Base-by-base conservation (phyloP, 2,329 filamentous ascomycete genomes). In the Epichloe uncinata region DNA sequence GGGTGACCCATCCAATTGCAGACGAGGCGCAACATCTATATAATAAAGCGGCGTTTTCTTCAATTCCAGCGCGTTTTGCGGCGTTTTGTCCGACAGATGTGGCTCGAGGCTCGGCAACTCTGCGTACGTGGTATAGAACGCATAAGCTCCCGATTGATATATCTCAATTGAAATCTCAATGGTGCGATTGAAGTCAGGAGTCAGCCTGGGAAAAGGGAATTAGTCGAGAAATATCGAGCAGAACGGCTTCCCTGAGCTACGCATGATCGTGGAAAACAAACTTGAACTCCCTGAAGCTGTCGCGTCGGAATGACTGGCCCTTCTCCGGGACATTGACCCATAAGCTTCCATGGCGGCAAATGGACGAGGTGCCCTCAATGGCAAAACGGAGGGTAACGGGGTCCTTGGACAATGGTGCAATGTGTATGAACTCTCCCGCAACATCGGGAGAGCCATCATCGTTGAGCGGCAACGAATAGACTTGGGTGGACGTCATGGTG, bases 261-360 rank as follows among this genome's bases (percentile, higher is more conserved):
- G 50, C 5, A 41, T 15, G 20, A 7, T 33, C 35, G 42, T 9
- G 42, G 26, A 50, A 42, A 18, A 65, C 83, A 66, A 75, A 96
- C 91, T 87, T 91, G 77, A 85, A 94, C 69, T 95, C 85, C 60
- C 82, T 81, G 66, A 95, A 98, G 35, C 77, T 76, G 60, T 85
- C 76, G 58, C 93, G 83, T 56, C 81, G 77, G 63, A 97, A 98
- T 42, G 81, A 71, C 46, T 80, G 72, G 52, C 84, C 89, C 59
- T 82, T 74, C 53, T 84, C 78, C 7, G 93, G 93, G 53, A 97
- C 86, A 66, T 98, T 98, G 61, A 95, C 85, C 91, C 93, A 98
- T 55, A 98, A 75, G 63, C 87, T 96, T 52, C 94, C 93, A 69
- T 95, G 77, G 57, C 89, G 81, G 67, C 90, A 96, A 73, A 98